phyloP scores from a whole-genome alignment of 176 grass and related monocot genomes.

The Echinochloa phyllopogon region DNA sequence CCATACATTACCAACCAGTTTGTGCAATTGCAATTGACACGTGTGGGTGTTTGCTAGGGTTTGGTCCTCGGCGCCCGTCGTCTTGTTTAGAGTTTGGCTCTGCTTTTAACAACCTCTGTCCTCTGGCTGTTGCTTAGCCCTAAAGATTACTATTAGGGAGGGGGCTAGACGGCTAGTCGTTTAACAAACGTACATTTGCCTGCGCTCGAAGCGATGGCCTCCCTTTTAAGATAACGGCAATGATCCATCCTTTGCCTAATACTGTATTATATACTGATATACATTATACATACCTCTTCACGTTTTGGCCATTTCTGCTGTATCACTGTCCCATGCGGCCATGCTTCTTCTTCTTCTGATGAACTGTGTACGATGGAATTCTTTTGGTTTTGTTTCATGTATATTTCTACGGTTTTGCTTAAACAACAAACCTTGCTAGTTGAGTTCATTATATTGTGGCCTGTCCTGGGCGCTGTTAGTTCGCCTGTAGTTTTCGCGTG shows the following conservation, averaged over 20 bases:
- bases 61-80: constrained; percentile 16
- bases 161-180: not conserved
- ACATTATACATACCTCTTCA: too few relatives aligned
- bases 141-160: not conserved
- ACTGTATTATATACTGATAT: too few relatives aligned
- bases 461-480: not conserved
- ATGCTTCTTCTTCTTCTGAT: too few relatives aligned
- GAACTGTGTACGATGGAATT: too few relatives aligned
- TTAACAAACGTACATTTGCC: constrained; percentile 15
- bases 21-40: not conserved
- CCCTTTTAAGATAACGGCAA: constrained; percentile 2
- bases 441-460: not conserved
- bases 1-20: not conserved
- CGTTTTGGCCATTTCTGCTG: too few relatives aligned
- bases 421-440: too few relatives aligned
- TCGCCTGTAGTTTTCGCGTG: not conserved
- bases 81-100: not conserved
- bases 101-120: constrained; percentile 9
- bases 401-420: too few relatives aligned
- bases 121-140: constrained; percentile 1
- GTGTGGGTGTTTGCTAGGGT: not conserved
- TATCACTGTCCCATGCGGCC: too few relatives aligned
- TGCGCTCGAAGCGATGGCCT: constrained; percentile 4
- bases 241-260: not conserved
- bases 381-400: too few relatives aligned